Conservation (phyloP, 2,329 filamentous ascomycete genomes). For the Calonectria fujianensis region DNA sequence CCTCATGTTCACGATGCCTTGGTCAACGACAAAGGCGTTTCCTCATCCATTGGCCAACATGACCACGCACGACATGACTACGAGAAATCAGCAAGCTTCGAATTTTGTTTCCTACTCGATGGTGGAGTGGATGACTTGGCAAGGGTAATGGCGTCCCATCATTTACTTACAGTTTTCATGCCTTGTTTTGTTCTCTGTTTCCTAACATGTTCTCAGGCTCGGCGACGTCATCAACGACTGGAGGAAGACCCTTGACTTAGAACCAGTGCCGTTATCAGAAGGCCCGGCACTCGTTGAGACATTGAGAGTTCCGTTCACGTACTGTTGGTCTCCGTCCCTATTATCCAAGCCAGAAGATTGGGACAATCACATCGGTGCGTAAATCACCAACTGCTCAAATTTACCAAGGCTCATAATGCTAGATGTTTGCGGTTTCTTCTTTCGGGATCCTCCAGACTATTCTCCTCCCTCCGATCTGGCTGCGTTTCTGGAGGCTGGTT, state of each 20-base stretch:
- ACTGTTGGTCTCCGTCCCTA: conserved; percentile 83
- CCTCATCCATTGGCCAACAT: conserved; percentile 84
- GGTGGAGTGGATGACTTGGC: conserved; percentile 86
- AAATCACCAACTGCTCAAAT: background rate
- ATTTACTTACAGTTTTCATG: background rate
- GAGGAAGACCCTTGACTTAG: conserved; percentile 38
- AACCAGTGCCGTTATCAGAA: conserved; percentile 68
- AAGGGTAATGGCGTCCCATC: conserved; percentile 67
- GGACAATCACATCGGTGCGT: conserved; percentile 73
- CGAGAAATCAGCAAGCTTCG: conserved; percentile 70
- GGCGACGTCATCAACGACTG: conserved; percentile 46
- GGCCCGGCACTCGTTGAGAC: conserved; percentile 81
- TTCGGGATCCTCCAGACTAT: conserved; percentile 74
- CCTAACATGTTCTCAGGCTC: conserved; percentile 26
- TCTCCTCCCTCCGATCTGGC: conserved; percentile 71
- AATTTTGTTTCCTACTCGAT: conserved; percentile 84
- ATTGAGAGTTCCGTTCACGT: conserved; percentile 82
- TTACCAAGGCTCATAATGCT: background rate
- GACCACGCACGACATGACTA: conserved; percentile 65
- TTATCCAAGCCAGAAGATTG: conserved; percentile 81
- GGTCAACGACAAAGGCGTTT: conserved; percentile 83
- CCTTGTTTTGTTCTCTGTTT: background rate
- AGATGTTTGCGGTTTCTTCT: conserved; percentile 77
- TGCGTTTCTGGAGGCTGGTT: conserved; percentile 73
- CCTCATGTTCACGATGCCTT: conserved; percentile 79